Conservation (phyloP, 2,329 filamentous ascomycete species). For the Microsporum ferrugineum region DNA sequence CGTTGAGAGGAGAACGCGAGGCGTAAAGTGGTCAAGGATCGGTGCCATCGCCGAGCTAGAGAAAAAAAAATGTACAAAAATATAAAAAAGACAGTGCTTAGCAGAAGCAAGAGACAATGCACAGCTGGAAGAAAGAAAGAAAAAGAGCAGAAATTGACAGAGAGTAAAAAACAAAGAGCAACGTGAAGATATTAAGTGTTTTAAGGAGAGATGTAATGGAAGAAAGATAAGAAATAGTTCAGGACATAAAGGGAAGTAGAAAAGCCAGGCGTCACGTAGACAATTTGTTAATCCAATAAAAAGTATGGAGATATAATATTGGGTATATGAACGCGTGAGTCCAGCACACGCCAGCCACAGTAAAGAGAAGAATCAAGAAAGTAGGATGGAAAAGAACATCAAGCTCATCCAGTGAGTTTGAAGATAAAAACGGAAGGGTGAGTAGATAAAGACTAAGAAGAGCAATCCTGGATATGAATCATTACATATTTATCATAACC, state of each 20-base stretch:
- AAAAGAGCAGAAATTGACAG: background rate
- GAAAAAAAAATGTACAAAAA: background rate
- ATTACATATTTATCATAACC: background rate
- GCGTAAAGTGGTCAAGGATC: background rate
- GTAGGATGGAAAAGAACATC: background rate
- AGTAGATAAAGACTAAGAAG: background rate
- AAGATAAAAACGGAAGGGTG: background rate
- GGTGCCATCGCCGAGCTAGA: constrained; percentile 5
- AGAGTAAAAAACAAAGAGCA: background rate
- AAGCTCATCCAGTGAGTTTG: background rate
- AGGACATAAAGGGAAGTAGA: background rate
- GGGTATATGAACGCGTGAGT: background rate
- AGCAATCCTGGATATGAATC: background rate
- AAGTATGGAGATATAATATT: background rate
- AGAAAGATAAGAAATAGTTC: background rate
- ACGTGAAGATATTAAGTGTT: background rate
- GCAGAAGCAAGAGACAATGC: background rate
- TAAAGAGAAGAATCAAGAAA: background rate
- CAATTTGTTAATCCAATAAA: background rate
- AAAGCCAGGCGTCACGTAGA: background rate
- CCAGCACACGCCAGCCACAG: background rate
- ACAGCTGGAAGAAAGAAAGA: background rate
- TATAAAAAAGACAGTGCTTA: background rate
- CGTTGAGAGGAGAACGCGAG: background rate
- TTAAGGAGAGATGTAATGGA: background rate